phyloP scores from a whole-genome alignment of 2,329 filamentous ascomycete genomes.

The Hymenoscyphus linearis region DNA sequence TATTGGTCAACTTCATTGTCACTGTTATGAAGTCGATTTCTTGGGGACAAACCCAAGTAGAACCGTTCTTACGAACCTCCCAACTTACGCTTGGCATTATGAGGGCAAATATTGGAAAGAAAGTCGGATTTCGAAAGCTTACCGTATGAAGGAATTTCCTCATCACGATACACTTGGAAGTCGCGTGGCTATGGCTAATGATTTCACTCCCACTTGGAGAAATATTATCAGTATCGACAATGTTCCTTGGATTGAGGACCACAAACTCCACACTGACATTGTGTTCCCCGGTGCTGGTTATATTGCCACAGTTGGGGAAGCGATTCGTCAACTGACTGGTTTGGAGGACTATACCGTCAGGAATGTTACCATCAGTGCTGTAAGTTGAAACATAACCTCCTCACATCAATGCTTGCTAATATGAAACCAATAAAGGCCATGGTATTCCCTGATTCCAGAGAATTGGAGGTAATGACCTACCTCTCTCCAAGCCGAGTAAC shows the following conservation, averaged over 20 bases:
- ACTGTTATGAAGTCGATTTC: constrained; percentile 6
- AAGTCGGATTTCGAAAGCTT: constrained; percentile 42
- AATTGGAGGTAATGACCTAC: constrained; percentile 26
- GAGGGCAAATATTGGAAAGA: constrained; percentile 47
- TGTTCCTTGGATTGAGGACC: constrained; percentile 44
- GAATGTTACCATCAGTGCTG: constrained; percentile 5
- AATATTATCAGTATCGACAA: constrained; percentile 29
- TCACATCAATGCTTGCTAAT: not conserved
- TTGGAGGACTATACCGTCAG: constrained; percentile 15
- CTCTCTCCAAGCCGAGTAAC: constrained; percentile 23
- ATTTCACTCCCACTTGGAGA: constrained; percentile 27
- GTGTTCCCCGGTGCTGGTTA: constrained; percentile 43
- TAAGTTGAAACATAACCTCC: not conserved
- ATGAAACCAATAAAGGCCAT: constrained; percentile 15
- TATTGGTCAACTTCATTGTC: constrained; percentile 9
- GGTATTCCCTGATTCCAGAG: constrained; percentile 17
- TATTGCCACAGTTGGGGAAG: constrained; percentile 25
- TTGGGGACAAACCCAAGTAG: constrained; percentile 32
- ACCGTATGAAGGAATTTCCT: constrained; percentile 40
- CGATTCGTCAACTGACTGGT: constrained; percentile 13
- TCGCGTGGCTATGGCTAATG: constrained; percentile 15
- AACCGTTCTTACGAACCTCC: constrained; percentile 41
- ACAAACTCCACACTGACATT: constrained; percentile 43
- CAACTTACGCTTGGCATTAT: constrained; percentile 50
- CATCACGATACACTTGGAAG: constrained; percentile 34